Percentiles rank a stretch among this genome's conserved stretches.
phyloP scores from a whole-genome alignment of 140 eudicot genomes.

The Senecio squalidus region DNA sequence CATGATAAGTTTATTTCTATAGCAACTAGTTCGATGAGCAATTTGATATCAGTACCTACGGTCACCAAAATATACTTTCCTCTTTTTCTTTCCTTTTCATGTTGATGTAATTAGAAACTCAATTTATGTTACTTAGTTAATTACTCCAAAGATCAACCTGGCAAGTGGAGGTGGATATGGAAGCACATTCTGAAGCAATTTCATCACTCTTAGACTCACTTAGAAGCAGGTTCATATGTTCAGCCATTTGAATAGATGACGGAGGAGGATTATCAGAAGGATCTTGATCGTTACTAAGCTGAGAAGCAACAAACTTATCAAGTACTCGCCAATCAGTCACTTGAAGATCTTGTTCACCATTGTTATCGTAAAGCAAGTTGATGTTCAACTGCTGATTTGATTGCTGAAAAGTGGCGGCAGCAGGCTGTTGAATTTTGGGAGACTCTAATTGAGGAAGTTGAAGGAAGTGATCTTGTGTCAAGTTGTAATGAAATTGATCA shows the following conservation, averaged over 20 bases:
- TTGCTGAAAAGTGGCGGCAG: slow-evolving; percentile 23
- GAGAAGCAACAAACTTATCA: slow-evolving; percentile 93
- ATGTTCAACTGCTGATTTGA: slow-evolving; percentile 36
- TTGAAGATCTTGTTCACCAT: slow-evolving; percentile 46
- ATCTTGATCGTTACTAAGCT: slow-evolving; percentile 55
- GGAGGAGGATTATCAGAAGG: slow-evolving; percentile 29
- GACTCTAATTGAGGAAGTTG: slow-evolving; percentile 70
- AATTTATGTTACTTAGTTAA: background rate
- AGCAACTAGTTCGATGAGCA: slow-evolving; percentile 22
- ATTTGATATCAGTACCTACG: slow-evolving; percentile 18
- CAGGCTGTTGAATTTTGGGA: slow-evolving; percentile 52
- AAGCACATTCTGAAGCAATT: slow-evolving; percentile 51
- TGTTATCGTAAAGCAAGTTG: slow-evolving; percentile 30
- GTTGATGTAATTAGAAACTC: slow-evolving; percentile 15
- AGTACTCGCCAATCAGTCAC: slow-evolving; percentile 92
- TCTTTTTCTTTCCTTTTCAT: slow-evolving; percentile 14
- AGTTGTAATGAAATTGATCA: slow-evolving; percentile 41
- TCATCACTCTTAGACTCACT: slow-evolving; percentile 46
- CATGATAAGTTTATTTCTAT: slow-evolving; percentile 25
- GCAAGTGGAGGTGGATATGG: slow-evolving; percentile 50
- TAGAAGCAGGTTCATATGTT: slow-evolving; percentile 42
- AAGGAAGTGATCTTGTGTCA: slow-evolving; percentile 44
- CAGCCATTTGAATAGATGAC: slow-evolving; percentile 45
- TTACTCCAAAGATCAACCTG: slow-evolving; percentile 69
- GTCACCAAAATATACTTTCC: slow-evolving; percentile 19